A percentile compares a stretch with the other conserved stretches of the same genome.
Conservation (phyloP, 2,329 filamentous ascomycete species). For the Penicillium sp. region DNA sequence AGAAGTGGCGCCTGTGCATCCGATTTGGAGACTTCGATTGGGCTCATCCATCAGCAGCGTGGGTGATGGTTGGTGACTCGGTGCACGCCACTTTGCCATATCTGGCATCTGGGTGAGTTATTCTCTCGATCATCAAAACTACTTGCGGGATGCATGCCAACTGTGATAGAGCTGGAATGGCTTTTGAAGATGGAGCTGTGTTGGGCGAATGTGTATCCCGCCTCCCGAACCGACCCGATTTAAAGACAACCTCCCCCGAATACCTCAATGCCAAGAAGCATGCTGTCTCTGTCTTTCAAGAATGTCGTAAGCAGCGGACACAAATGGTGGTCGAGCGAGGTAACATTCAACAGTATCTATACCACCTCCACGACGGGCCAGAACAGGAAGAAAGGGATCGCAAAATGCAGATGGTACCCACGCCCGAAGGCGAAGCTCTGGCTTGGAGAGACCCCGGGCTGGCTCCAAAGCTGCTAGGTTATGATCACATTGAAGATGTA, state of each 20-base stretch:
- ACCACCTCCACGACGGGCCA: slow-evolving; percentile 59
- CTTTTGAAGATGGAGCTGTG: slow-evolving; percentile 59
- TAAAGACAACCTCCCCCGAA: slow-evolving; percentile 20
- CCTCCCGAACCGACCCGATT: slow-evolving; percentile 40
- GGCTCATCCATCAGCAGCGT: slow-evolving; percentile 56
- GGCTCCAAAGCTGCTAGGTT: slow-evolving; percentile 41
- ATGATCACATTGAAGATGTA: slow-evolving; percentile 41
- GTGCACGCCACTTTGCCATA: slow-evolving; percentile 66
- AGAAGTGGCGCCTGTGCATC: slow-evolving; percentile 62
- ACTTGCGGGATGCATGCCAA: background rate
- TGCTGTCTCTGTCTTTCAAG: slow-evolving; percentile 51
- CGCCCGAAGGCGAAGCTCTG: slow-evolving; percentile 41
- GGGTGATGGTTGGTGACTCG: slow-evolving; percentile 62
- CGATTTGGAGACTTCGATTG: slow-evolving; percentile 56
- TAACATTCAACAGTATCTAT: slow-evolving; percentile 61
- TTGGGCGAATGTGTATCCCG: slow-evolving; percentile 55
- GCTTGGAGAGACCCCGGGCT: slow-evolving; percentile 45
- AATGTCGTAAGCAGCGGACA: slow-evolving; percentile 57
- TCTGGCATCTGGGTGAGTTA: slow-evolving; percentile 46
- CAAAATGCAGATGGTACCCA: slow-evolving; percentile 40
- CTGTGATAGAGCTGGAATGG: slow-evolving; percentile 54
- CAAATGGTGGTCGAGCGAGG: slow-evolving; percentile 60
- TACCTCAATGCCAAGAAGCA: slow-evolving; percentile 35
- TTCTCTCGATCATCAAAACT: background rate
- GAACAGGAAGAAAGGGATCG: slow-evolving; percentile 56